Percentiles rank a stretch among this genome's conserved stretches.
These are phyloP conservation scores for Silene coronaria DNA, from an alignment of 179 eudicot genomes.

Conservation along the genomic window DNA sequence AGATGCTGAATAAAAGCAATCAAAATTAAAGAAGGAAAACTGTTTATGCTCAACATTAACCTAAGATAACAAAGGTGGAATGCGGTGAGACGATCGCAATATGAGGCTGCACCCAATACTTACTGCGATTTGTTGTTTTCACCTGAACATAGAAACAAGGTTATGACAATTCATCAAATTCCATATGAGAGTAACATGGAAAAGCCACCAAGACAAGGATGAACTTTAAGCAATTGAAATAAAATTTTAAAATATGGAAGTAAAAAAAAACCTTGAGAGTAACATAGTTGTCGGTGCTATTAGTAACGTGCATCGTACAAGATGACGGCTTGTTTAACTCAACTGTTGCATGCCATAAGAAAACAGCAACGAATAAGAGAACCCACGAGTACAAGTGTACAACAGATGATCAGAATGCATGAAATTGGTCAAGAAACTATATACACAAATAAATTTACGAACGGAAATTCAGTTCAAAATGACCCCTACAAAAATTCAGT, in stretches of 20 bases:
- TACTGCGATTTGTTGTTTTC: constrained; percentile 51
- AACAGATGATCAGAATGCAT: too few relatives aligned
- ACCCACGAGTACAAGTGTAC: too few relatives aligned
- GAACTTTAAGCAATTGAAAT: too few relatives aligned
- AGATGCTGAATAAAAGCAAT: too few relatives aligned
- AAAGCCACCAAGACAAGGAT: too few relatives aligned
- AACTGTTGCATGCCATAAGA: constrained; percentile 29
- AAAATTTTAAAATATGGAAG: too few relatives aligned
- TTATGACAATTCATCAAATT: neutral
- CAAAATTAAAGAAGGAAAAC: neutral
- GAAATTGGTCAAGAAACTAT: too few relatives aligned
- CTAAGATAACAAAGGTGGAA: constrained; percentile 43
- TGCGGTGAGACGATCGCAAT: constrained; percentile 43
- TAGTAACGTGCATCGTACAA: constrained; percentile 42
- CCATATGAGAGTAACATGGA: neutral
- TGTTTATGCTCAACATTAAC: constrained; percentile 19
- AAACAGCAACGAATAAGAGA: neutral
- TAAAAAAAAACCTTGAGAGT: constrained; percentile 36
- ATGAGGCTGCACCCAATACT: constrained; percentile 51
- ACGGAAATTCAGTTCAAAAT: too few relatives aligned
- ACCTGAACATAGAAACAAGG: constrained; percentile 31
- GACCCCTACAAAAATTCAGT: too few relatives aligned
- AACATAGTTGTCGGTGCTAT: constrained; percentile 40
- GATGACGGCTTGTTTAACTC: constrained; percentile 52
- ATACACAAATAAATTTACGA: too few relatives aligned